Evolutionary conservation across 352 stramenopile genomes (phyloP).

Genomic region (Phytopythium montanum): DNA sequence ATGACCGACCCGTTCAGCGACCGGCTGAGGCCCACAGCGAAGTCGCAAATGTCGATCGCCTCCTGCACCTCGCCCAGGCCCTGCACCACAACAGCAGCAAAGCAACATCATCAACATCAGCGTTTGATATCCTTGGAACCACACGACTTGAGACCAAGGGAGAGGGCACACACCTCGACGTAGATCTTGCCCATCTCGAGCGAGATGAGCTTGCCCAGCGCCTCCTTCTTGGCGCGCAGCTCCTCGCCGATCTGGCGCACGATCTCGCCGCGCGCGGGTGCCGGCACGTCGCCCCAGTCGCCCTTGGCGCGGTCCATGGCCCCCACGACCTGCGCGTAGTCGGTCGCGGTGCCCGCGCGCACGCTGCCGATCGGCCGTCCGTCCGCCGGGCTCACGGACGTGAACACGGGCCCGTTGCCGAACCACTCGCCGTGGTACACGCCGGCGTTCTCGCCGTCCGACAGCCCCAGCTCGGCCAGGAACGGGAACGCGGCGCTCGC

Average conservation of each 20-base stretch:
- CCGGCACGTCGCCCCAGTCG: conserved; percentile 82
- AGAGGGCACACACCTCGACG: conserved; percentile 49
- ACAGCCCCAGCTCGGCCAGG: conserved; percentile 73
- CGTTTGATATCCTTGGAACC: too few relatives aligned
- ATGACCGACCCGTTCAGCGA: conserved; percentile 88
- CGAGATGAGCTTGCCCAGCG: conserved; percentile 86
- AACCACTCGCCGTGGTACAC: conserved; percentile 89
- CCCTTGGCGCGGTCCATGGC: conserved; percentile 84
- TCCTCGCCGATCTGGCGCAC: conserved; percentile 91
- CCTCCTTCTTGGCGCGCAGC: conserved; percentile 87
- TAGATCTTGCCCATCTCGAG: conserved; percentile 95
- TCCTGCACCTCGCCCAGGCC: conserved; percentile 93
- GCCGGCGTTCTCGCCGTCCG: conserved; percentile 73
- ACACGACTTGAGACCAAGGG: not conserved
- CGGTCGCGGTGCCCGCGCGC: conserved; percentile 65
- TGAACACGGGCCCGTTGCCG: conserved; percentile 76
- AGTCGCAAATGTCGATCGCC: conserved; percentile 93
- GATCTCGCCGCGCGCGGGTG: conserved; percentile 88
- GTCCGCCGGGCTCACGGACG: conserved; percentile 81
- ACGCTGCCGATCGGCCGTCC: conserved; percentile 84
- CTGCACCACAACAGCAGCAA: conserved; percentile 15
- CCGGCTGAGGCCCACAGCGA: conserved; percentile 89
- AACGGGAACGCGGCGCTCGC: conserved; percentile 64
- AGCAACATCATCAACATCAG: not conserved
- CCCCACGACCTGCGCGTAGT: conserved; percentile 82